Base-by-base conservation (phyloP, 345 rosid genomes). In the Rubroshorea leprosula region DNA sequence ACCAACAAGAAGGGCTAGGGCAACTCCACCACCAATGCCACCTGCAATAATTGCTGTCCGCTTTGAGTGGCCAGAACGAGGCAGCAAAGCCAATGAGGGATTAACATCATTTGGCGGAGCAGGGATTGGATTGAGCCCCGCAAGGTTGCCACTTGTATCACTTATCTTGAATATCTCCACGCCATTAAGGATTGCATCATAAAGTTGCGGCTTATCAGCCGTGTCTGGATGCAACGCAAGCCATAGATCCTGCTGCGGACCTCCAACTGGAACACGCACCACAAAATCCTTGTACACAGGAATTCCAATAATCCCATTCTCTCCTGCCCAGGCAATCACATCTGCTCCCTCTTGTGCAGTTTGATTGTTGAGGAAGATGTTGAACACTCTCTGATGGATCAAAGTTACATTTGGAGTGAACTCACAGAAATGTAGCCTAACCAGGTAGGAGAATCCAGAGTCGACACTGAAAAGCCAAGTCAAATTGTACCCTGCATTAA, bases 341-440 rank as follows among this genome's bases (percentile, higher is more conserved):
- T 90, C 99, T 6, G 81, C 82, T 0, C 69, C 83, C 1, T 23
- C 63, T 56, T 76, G 86, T 0, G 90, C 89, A 0, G 78, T 63
- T 66, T 68, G 78, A 63, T 82, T 73, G 70, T 93, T 93, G 71
- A 93, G 68, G 75, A 61, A 74, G 11, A 90, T 74, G 71, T 82
- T 69, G 78, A 85, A 87, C 19, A 66, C 78, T 61, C 73, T 83
- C 56, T 87, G 89, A 43, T 93, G 87, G 24, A 72, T 35, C 57
- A 61, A 75, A 0, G 67, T 55, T 1, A 68, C 56, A n/a, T n/a
- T n/a, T n/a, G n/a, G n/a, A 51, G 65, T 57, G 72, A 80, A 74
- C 25, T 93, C 97, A 12, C 87, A 87, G 61, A 90, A 93, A 68
- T 93, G 92, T 16, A 93, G 67, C 64, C 97, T 80, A 48, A 82